A percentile compares a stretch with the other conserved stretches of the same genome.
These are phyloP conservation scores for Epichloe amarillans DNA, from an alignment of 2,329 filamentous ascomycete species.

Conservation along the genomic window DNA sequence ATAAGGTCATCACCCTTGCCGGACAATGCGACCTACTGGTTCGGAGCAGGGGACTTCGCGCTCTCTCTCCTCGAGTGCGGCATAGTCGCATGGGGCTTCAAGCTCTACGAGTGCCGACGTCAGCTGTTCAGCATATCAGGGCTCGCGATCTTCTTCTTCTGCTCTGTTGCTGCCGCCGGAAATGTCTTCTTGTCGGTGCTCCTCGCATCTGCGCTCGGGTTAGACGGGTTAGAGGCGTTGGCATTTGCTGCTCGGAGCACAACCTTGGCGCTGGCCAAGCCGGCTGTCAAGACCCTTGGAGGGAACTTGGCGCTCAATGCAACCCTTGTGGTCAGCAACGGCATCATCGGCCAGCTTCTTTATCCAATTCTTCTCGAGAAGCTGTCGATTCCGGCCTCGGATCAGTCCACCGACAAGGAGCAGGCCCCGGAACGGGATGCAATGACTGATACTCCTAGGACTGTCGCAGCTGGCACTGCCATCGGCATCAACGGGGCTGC, in stretches of 20 bases:
- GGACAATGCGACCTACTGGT: conserved; percentile 14
- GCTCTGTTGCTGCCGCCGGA: conserved; percentile 22
- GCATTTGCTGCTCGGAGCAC: conserved; percentile 37
- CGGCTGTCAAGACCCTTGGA: conserved; percentile 29
- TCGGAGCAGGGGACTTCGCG: conserved; percentile 35
- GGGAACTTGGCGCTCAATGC: conserved; percentile 36
- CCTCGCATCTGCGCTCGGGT: conserved; percentile 20
- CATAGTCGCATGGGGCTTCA: conserved; percentile 39
- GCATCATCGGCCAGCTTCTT: conserved; percentile 29
- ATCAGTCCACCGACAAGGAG: not conserved
- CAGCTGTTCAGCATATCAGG: conserved; percentile 32
- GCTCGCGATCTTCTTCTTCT: conserved; percentile 23
- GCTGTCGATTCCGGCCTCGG: conserved; percentile 12
- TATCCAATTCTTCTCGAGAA: conserved; percentile 23
- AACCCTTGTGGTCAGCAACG: conserved; percentile 37
- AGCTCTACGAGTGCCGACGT: conserved; percentile 35
- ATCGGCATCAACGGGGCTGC: conserved; percentile 46
- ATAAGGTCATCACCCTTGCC: conserved; percentile 6
- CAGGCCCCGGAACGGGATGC: not conserved
- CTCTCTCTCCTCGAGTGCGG: conserved; percentile 36
- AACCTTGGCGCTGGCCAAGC: conserved; percentile 35
- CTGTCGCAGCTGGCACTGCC: conserved; percentile 36
- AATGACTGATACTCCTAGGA: conserved; percentile 18
- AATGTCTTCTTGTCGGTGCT: conserved; percentile 32
- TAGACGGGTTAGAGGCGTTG: conserved; percentile 22